Conservation (phyloP, 2,329 filamentous ascomycete species). For the Eurotiales sp. region DNA sequence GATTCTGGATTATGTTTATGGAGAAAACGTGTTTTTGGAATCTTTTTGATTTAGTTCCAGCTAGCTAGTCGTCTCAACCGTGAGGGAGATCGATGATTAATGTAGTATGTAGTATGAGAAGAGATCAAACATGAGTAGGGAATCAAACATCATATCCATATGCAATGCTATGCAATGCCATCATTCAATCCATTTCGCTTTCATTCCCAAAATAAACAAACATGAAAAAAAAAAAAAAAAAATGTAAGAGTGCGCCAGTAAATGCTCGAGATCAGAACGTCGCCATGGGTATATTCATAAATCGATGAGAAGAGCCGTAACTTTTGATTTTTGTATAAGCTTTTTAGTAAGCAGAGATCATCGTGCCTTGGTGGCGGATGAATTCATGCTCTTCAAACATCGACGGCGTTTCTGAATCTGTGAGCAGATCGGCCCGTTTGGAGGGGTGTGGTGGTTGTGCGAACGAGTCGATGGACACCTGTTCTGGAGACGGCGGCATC, state of each 20-base stretch:
- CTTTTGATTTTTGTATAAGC: not conserved
- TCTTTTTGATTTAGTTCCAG: not conserved
- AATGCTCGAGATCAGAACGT: conserved; percentile 5
- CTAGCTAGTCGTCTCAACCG: conserved; percentile 6
- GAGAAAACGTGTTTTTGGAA: not conserved
- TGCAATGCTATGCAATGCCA: conserved; percentile 5
- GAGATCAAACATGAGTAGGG: no score
- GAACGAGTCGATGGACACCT: conserved; percentile 56
- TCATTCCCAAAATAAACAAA: no score
- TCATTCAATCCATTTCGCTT: conserved; percentile 1
- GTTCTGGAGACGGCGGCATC: conserved; percentile 67
- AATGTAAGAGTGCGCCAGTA: conserved; percentile 5
- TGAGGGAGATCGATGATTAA: conserved; percentile 10
- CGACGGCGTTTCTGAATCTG: conserved; percentile 32
- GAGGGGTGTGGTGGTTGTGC: conserved; percentile 36
- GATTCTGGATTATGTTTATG: not conserved
- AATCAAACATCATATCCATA: no score
- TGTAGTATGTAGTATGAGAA: not conserved
- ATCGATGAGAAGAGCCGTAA: conserved; percentile 7
- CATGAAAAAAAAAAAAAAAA: not conserved
- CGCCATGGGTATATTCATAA: conserved; percentile 10
- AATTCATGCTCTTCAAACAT: conserved; percentile 47
- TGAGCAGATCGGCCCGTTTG: conserved; percentile 21
- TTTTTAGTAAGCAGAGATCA: conserved; percentile 48
- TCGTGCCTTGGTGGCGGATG: conserved; percentile 41